phyloP scores from a whole-genome alignment of 1,284 basidiomycete species.

The Coniferiporia sulphurascens region DNA sequence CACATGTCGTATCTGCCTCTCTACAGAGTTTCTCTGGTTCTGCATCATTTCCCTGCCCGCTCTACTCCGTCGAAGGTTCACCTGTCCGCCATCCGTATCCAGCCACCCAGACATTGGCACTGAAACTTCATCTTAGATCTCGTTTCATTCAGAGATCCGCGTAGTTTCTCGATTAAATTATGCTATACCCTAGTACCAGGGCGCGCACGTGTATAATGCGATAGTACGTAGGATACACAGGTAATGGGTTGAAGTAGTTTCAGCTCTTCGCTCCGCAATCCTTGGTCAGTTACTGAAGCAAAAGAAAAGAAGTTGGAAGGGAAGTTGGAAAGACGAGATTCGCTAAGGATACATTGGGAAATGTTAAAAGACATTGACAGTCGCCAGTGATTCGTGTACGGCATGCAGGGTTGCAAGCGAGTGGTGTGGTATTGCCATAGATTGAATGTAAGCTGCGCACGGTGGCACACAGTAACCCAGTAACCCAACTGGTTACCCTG shows the following conservation, averaged over 20 bases:
- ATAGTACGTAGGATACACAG: conserved; percentile 24
- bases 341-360: conserved; percentile 32
- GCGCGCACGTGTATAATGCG: conserved; percentile 18
- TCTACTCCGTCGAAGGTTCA: too few species aligned
- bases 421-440: conserved; percentile 12
- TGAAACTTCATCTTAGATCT: too few species aligned
- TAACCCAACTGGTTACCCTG: too few species aligned
- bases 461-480: too few species aligned
- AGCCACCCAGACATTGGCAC: neutral
- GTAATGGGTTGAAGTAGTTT: neutral
- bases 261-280: too few species aligned
- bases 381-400: conserved; percentile 8
- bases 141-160: too few species aligned
- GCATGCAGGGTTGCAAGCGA: neutral
- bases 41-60: too few species aligned
- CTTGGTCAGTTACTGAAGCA: neutral
- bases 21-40: neutral
- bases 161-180: neutral
- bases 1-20: neutral
- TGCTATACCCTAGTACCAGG: conserved; percentile 16
- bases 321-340: conserved; percentile 11
- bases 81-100: too few species aligned
- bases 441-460: conserved; percentile 15
- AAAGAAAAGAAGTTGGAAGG: neutral
- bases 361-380: neutral